A percentile compares a stretch with the other conserved stretches of the same genome.
Conservation (phyloP, 768 basidiomycete species). For the Tricholoma bakamatsutake region DNA sequence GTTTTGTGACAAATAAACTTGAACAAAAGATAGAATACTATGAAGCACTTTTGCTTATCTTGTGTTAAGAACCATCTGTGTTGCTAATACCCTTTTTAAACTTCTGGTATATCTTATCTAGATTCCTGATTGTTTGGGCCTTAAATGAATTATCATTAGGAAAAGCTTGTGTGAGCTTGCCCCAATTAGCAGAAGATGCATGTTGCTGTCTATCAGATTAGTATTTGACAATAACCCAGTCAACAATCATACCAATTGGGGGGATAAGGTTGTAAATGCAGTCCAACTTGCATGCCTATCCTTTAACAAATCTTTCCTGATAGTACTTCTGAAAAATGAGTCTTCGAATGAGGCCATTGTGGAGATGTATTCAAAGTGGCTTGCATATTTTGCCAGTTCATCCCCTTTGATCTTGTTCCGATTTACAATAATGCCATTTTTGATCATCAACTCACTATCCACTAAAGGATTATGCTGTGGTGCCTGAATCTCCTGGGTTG, state of each 20-base stretch:
- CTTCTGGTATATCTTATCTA: not conserved
- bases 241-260: not conserved
- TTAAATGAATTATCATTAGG: not conserved
- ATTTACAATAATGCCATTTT: not conserved
- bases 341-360: not conserved
- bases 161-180: not conserved
- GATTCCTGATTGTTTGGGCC: not conserved
- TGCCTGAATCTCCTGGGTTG: not conserved
- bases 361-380: not conserved
- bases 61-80: too few relatives aligned
- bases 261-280: not conserved
- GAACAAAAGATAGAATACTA: too few relatives aligned
- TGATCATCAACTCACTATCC: not conserved
- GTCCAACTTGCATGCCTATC: not conserved
- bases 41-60: too few relatives aligned
- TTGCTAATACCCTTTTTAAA: not conserved
- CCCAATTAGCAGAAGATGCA: not conserved
- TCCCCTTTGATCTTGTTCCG: not conserved
- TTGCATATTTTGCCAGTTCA: not conserved
- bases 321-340: not conserved
- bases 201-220: not conserved
- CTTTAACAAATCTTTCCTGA: not conserved
- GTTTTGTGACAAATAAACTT: too few relatives aligned
- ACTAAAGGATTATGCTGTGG: not conserved
- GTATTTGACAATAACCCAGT: not conserved